A percentile compares a stretch with the other conserved stretches of the same genome.
Evolutionary conservation across 2,329 filamentous ascomycete species (phyloP).

Genomic region (Phyllosticta capitalensis): DNA sequence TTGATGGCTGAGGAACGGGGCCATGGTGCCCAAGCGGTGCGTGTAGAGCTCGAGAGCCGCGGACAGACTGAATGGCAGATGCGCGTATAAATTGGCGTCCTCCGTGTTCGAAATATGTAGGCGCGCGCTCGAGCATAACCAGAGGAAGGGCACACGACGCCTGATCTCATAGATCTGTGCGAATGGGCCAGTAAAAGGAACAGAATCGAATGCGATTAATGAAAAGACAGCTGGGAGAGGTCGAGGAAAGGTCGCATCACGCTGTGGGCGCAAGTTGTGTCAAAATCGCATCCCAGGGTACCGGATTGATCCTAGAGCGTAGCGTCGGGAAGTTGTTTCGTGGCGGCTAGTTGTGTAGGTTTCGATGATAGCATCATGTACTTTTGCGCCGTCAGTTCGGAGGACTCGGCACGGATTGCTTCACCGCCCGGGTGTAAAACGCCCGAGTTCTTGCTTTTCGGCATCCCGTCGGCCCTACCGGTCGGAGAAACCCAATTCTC

Average conservation of each 20-base stretch:
- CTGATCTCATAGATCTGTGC: neutral
- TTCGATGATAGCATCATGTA: neutral
- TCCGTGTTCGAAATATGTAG: conserved; percentile 49
- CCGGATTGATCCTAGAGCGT: neutral
- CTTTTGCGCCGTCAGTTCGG: neutral
- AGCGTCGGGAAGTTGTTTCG: neutral
- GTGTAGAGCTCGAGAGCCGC: conserved; percentile 42
- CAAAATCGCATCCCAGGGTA: neutral
- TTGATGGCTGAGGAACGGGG: conserved; percentile 26
- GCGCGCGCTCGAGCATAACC: conserved; percentile 50
- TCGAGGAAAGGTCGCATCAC: neutral
- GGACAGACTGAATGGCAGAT: conserved; percentile 25
- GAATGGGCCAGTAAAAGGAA: neutral
- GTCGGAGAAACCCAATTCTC: neutral
- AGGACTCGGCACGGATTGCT: neutral
- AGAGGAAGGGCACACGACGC: conserved; percentile 8
- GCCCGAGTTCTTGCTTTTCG: neutral
- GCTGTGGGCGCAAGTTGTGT: neutral
- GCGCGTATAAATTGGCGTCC: conserved; percentile 41
- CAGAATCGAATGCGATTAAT: neutral
- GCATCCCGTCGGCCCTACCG: neutral
- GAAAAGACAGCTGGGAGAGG: neutral
- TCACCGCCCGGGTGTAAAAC: neutral
- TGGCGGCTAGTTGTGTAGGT: neutral
- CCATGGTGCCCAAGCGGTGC: conserved; percentile 48